Evolutionary conservation across 345 rosid species (phyloP), one percentile per base, ranked within the genome.

Genomic region (Arabis hirsuta): DNA sequence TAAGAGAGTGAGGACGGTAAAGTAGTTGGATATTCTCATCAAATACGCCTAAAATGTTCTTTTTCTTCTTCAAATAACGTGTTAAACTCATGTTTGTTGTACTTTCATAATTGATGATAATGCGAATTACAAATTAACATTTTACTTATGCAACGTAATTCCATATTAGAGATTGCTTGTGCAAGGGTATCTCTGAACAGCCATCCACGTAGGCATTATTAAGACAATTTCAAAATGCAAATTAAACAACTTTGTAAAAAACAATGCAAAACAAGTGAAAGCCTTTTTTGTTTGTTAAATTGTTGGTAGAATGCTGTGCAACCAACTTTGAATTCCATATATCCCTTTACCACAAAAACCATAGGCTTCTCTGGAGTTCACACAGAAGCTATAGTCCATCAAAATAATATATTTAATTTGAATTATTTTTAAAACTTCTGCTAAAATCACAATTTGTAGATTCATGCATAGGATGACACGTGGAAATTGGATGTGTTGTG

Each of bases 1-100:
- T 73, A 80, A 81, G 68, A 69, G 65, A 57, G 79, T 76, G 73
- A 74, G 86, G 85, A 29, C 79, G 86, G 84, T 73, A 70, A 68
- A 59, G 81, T 78, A 31, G 88, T 75, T 73, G 79, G 71, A 57
- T 31, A 58, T 3, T 36, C 66, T 61, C 27, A 69, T 73, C 74
- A 72, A 61, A 55, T 39, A 55, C 55, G 68, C 68, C 47, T 13
- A 46, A 63, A 45, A 47, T 46, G 7, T 46, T 32, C 10, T 47
- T 64, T 14, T 34, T 6, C 7, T 13, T 6, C 4, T 7, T 42
- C 50, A 66, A 24, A 57, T 65, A 66, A 74, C 78, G 78, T 74
- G 78, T 66, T 42, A 74, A 66, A 31, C 67, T 59, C n/a, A 42
- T 51, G 62, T 67, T 63, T 70, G 64, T 68, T 68, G 63, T 31